phyloP scores from a whole-genome alignment of 805 yeast species.

The Teunomyces pallodes region DNA sequence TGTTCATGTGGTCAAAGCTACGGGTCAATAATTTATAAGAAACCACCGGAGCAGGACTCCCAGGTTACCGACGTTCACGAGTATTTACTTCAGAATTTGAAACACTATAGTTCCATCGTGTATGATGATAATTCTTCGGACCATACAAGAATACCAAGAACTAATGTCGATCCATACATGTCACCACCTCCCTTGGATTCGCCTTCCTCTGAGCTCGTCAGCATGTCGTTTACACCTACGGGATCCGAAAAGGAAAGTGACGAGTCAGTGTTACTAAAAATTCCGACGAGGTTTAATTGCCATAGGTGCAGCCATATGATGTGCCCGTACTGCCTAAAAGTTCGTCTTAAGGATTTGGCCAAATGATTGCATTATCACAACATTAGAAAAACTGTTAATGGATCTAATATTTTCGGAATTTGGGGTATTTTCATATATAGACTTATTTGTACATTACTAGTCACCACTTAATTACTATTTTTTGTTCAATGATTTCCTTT shows the following conservation, averaged over 20 bases:
- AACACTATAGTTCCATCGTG: slow-evolving; percentile 24
- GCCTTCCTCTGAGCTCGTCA: not conserved
- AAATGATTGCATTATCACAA: not conserved
- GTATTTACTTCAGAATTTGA: slow-evolving; percentile 13
- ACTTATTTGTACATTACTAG: slow-evolving; percentile 1
- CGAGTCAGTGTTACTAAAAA: slow-evolving; percentile 20
- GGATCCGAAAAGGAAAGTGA: slow-evolving; percentile 1
- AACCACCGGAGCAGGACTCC: slow-evolving; percentile 3
- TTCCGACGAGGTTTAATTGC: slow-evolving; percentile 36
- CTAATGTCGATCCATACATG: not conserved
- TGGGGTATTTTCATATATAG: not conserved
- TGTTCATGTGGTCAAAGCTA: slow-evolving; percentile 40
- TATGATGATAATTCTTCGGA: slow-evolving; percentile 8
- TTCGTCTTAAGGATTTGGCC: slow-evolving; percentile 29
- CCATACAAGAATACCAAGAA: not conserved
- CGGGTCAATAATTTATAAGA: slow-evolving; percentile 24
- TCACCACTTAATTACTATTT: slow-evolving; percentile 16
- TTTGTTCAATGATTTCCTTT: slow-evolving; percentile 35
- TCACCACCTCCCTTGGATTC: not conserved
- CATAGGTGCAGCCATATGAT: slow-evolving; percentile 41
- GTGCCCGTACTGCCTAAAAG: slow-evolving; percentile 41
- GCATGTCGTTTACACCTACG: not conserved
- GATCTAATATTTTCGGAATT: not conserved
- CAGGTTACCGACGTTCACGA: slow-evolving; percentile 4
- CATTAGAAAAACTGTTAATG: not conserved